Conservation (phyloP, 2,329 filamentous ascomycete species). For the Cercospora beticola region DNA sequence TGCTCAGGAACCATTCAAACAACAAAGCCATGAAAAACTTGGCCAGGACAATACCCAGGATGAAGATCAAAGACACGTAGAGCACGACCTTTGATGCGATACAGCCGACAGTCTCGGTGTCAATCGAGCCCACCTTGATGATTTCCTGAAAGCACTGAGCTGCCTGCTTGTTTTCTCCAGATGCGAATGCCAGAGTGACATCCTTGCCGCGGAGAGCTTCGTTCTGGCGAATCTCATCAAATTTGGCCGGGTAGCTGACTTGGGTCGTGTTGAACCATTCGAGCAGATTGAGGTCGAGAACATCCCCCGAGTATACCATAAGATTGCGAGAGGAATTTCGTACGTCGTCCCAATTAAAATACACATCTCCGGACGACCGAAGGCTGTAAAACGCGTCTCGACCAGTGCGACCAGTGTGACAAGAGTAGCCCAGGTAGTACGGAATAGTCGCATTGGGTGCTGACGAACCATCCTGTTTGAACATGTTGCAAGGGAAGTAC, state of each 20-base stretch:
- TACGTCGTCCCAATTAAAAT: conserved; percentile 93
- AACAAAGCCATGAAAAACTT: conserved; percentile 86
- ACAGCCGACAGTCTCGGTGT: conserved; percentile 93
- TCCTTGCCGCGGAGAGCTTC: conserved; percentile 76
- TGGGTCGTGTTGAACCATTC: conserved; percentile 85
- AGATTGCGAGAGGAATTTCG: conserved; percentile 86
- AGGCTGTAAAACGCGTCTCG: conserved; percentile 76
- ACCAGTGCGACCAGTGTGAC: conserved; percentile 72
- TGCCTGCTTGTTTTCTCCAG: conserved; percentile 71
- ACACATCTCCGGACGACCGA: conserved; percentile 75
- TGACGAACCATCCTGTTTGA: conserved; percentile 89
- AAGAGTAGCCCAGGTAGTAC: conserved; percentile 82
- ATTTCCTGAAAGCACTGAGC: conserved; percentile 89
- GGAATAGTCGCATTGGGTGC: conserved; percentile 70
- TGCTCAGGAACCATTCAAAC: conserved; percentile 95
- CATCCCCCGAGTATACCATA: conserved; percentile 89
- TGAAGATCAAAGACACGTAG: conserved; percentile 88
- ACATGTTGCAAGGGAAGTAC: conserved; percentile 93
- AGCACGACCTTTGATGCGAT: conserved; percentile 97
- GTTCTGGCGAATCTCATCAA: conserved; percentile 75
- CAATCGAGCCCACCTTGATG: conserved; percentile 92
- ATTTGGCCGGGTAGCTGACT: conserved; percentile 71
- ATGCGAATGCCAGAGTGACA: conserved; percentile 84
- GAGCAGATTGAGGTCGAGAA: conserved; percentile 84
- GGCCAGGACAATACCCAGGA: conserved; percentile 79